phyloP scores from a whole-genome alignment of 768 basidiomycete genomes.

The Termitomyces heimii region DNA sequence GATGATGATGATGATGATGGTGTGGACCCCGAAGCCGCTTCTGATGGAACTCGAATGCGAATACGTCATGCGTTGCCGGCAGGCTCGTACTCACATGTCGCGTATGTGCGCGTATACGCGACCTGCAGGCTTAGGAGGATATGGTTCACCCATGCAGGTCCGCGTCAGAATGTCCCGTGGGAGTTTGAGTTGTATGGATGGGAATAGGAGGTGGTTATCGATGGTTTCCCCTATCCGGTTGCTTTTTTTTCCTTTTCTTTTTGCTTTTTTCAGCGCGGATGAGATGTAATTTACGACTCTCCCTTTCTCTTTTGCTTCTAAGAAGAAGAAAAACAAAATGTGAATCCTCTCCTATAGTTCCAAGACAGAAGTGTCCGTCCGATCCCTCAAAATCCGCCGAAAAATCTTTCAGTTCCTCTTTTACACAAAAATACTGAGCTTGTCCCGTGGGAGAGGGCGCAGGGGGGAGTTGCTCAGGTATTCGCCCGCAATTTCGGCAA shows the following conservation, averaged over 20 bases:
- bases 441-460: too few relatives aligned
- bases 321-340: too few relatives aligned
- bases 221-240: too few relatives aligned
- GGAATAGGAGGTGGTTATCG: conserved; percentile 4
- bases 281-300: too few relatives aligned
- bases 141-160: conserved; percentile 62
- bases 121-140: conserved; percentile 72
- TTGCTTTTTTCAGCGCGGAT: too few relatives aligned
- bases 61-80: conserved; percentile 31
- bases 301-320: too few relatives aligned
- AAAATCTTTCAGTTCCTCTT: neutral
- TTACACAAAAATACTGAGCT: neutral
- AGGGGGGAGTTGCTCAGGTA: too few relatives aligned
- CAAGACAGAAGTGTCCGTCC: too few relatives aligned
- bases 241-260: too few relatives aligned
- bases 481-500: neutral
- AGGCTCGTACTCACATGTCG: conserved; percentile 57
- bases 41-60: too few relatives aligned
- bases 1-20: too few relatives aligned
- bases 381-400: neutral
- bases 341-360: too few relatives aligned
- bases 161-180: conserved; percentile 56
- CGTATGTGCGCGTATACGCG: conserved; percentile 73
- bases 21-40: conserved; percentile 12
- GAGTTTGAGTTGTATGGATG: conserved; percentile 65